Base-by-base conservation (phyloP, 2,329 filamentous ascomycete genomes). In the Cadophora gregata region DNA sequence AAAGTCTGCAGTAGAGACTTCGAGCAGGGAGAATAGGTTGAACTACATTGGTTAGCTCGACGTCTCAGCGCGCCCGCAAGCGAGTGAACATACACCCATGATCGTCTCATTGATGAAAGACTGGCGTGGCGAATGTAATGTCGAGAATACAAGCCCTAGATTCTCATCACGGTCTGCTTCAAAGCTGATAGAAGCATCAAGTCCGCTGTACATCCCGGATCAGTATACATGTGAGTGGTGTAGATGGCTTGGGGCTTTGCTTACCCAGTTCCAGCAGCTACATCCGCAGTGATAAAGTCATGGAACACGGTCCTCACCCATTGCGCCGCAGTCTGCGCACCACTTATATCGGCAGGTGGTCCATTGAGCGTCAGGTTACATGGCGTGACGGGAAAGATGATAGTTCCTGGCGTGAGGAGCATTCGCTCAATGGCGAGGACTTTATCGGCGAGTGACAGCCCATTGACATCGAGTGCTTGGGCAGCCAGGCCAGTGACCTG, bases 281-380 rank as follows among this genome's bases (percentile, higher is more conserved):
- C 75, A 71, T 85, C 85, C 29, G 79, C 83, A 4, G 85, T 86
- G 4, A 85, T 79, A 80, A 86, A 85, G 73, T 89, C 87, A 75
- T 88, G 87, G 68, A 89, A 89, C 24, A 82, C 86, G 10, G 84
- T 81, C 38, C 87, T 81, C 45, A 89, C 76, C 86, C 86, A 89
- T 75, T 88, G 85, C 6, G 86, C 85, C 19, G 72, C 67, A 21
- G 67, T 72, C 33, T 67, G 63, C 5, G 61, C 65, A 55, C 47
- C 55, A 19, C 42, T 38, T 2, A 59, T 38, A n/a, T 38, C 38
- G 6, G 25, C 19, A 19, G 69, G 65, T 62, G 56, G 64, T 45
- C 67, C 69, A 29, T 62, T 62, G 21, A 62, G 51, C 4, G 63
- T 47, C 24, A 66, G 62, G 12, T 64, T 50, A 48, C 69, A 71